phyloP scores from a whole-genome alignment of 495 filamentous ascomycete genomes.

The Aspergillus funiculosus region DNA sequence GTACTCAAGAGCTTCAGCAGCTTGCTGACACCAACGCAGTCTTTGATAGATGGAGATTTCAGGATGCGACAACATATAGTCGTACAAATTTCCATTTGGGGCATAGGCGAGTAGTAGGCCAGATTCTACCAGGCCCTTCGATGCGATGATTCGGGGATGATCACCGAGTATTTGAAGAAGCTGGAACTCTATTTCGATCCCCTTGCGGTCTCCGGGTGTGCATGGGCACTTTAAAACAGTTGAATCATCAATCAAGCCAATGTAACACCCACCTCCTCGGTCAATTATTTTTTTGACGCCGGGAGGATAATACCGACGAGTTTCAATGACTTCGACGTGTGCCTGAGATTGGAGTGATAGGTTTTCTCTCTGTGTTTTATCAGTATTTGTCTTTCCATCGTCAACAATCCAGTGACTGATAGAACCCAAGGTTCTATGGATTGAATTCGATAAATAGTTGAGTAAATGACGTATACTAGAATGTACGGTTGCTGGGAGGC shows the following conservation, averaged over 20 bases:
- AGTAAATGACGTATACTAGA: no score
- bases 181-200: slow-evolving; percentile 16
- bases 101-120: slow-evolving; percentile 19
- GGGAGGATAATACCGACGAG: slow-evolving; percentile 26
- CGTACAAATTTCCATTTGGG: slow-evolving; percentile 12
- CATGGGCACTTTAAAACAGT: slow-evolving; percentile 39
- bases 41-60: slow-evolving; percentile 6
- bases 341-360: no score
- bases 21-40: slow-evolving; percentile 20
- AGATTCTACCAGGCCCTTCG: slow-evolving; percentile 10
- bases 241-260: slow-evolving; percentile 39
- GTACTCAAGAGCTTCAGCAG: slow-evolving; percentile 18
- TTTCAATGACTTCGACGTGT: slow-evolving; percentile 5
- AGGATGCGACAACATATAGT: slow-evolving; percentile 10
- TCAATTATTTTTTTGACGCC: slow-evolving; percentile 30
- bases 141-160: slow-evolving; percentile 19
- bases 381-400: no score
- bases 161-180: slow-evolving; percentile 15
- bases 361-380: no score
- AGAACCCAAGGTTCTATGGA: no score
- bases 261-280: slow-evolving; percentile 22
- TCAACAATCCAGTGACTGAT: no score
- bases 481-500: no score
- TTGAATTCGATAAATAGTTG: no score
- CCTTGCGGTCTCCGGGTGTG: slow-evolving; percentile 27